These are phyloP conservation scores for Coniophora puteana DNA, from an alignment of 1,284 basidiomycete genomes.

Conservation along the genomic window DNA sequence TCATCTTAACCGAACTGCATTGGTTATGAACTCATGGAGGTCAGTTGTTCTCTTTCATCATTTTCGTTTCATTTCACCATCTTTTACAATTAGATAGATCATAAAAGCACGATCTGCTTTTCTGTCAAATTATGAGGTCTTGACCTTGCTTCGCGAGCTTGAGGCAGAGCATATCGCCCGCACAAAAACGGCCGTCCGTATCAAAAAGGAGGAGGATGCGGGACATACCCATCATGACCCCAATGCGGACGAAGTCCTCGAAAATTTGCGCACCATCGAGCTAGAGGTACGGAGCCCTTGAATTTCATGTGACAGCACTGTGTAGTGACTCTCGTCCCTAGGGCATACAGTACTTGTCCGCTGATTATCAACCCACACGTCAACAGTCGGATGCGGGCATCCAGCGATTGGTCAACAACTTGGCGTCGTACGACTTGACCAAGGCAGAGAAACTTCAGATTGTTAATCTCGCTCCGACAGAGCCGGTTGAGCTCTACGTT, in stretches of 20 bases:
- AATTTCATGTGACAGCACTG: background rate
- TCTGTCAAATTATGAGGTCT: constrained; percentile 85
- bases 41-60: background rate
- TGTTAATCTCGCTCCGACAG: constrained; percentile 82
- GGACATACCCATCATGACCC: constrained; percentile 31
- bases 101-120: constrained; percentile 75
- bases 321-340: constrained; percentile 26
- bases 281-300: constrained; percentile 63
- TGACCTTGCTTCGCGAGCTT: constrained; percentile 73
- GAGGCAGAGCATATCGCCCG: constrained; percentile 69
- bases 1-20: too few species aligned
- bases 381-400: constrained; percentile 69
- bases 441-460: constrained; percentile 92
- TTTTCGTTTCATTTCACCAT: too few species aligned
- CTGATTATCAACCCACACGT: constrained; percentile 65
- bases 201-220: constrained; percentile 69
- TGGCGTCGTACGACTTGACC: constrained; percentile 73
- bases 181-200: constrained; percentile 56
- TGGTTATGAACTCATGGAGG: constrained; percentile 1
- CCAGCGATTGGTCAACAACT: constrained; percentile 58
- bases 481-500: constrained; percentile 85
- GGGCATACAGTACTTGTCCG: constrained; percentile 82
- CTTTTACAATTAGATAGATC: too few species aligned
- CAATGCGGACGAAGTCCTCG: constrained; percentile 52
- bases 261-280: constrained; percentile 86